Conservation (phyloP, 192 early-diverging fungal genomes). For the Coemansia sp. region DNA sequence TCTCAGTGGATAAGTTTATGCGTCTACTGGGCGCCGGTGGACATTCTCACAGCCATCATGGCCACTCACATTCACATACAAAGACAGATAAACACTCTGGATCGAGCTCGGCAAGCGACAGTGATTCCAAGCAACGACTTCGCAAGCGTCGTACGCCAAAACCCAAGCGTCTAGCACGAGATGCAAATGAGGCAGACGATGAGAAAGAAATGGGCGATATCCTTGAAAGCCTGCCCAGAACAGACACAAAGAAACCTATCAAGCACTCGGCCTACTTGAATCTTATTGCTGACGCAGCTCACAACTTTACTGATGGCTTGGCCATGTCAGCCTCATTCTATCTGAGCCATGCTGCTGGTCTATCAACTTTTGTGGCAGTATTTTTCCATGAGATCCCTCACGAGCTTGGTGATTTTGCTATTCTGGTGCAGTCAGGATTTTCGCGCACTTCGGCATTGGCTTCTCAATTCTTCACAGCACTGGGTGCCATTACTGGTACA, state of each 20-base stretch:
- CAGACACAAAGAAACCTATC: conserved; percentile 40
- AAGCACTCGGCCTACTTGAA: conserved; percentile 77
- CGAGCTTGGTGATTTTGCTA: conserved; percentile 86
- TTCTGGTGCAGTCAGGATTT: conserved; percentile 79
- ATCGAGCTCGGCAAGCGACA: conserved; percentile 23
- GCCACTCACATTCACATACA: conserved; percentile 35
- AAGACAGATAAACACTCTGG: conserved; percentile 6
- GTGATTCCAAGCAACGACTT: conserved; percentile 22
- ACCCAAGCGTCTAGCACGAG: conserved; percentile 12
- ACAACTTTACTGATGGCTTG: conserved; percentile 85
- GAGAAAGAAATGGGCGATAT: conserved; percentile 37
- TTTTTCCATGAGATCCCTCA: conserved; percentile 91
- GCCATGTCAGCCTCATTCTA: conserved; percentile 84
- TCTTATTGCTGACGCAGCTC: conserved; percentile 78
- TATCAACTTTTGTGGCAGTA: conserved; percentile 80
- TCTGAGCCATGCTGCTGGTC: conserved; percentile 75
- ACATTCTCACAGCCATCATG: conserved; percentile 58
- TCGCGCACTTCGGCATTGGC: conserved; percentile 70
- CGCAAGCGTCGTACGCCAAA: conserved; percentile 32
- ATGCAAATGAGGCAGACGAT: conserved; percentile 43
- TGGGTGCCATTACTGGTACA: conserved; percentile 79
- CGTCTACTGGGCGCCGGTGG: conserved; percentile 65
- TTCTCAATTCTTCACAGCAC: conserved; percentile 77
- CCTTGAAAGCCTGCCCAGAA: conserved; percentile 5
- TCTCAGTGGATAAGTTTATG: conserved; percentile 82